These are phyloP conservation scores for Cyclostephanos invisitatus DNA, from an alignment of 108 stramenopile genomes.

Conservation along the genomic window DNA sequence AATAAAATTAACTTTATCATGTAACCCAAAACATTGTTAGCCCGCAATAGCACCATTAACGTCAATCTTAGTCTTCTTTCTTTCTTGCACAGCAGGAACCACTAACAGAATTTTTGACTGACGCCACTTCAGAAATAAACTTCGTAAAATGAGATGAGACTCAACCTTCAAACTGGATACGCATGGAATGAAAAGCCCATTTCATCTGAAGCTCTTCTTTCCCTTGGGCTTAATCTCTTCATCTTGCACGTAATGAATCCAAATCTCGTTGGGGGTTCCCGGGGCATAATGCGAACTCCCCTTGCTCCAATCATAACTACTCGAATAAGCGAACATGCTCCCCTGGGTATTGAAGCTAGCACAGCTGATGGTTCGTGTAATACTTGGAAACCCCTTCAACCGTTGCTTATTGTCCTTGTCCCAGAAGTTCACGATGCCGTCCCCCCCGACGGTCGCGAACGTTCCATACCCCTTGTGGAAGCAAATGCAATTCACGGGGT, in stretches of 20 bases:
- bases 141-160: no score
- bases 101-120: no score
- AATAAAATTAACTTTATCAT: no score
- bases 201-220: conserved; percentile 48
- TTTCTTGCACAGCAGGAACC: no score
- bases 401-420: conserved; percentile 94
- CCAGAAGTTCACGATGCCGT: conserved; percentile 96
- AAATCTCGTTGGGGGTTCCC: conserved; percentile 82
- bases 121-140: no score
- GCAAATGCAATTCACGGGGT: conserved; percentile 90
- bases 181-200: no score
- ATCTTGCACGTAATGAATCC: conserved; percentile 74
- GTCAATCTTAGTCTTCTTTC: no score
- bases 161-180: no score
- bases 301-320: conserved; percentile 93
- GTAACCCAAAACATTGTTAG: no score
- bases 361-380: conserved; percentile 72
- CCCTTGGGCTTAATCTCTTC: conserved; percentile 91
- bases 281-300: conserved; percentile 67
- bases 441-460: conserved; percentile 89
- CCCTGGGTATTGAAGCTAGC: conserved; percentile 89
- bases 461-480: conserved; percentile 89
- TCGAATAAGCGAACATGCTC: conserved; percentile 90
- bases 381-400: conserved; percentile 79
- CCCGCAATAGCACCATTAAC: no score